Percentiles rank a stretch among this genome's conserved stretches.
phyloP scores from a whole-genome alignment of 768 basidiomycete species.

The Peribolospora kevripleyi region DNA sequence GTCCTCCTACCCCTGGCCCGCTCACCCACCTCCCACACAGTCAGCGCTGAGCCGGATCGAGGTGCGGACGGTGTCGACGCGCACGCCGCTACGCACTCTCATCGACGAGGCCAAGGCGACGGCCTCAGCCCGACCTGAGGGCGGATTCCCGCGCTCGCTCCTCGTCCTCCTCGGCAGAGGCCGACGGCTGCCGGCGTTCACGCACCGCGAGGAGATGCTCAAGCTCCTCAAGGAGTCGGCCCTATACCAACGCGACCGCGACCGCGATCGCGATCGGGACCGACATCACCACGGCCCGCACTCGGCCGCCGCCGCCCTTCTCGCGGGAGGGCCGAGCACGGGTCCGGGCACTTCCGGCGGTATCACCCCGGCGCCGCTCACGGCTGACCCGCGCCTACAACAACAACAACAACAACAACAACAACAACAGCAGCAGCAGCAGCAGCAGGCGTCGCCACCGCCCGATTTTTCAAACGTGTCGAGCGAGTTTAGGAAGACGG shows the following conservation, averaged over 20 bases:
- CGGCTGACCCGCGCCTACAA: too few species aligned
- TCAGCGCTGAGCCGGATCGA: background rate
- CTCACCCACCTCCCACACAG: conserved; percentile 22
- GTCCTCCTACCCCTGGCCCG: conserved; percentile 33
- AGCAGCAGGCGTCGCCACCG: too few species aligned
- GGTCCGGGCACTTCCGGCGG: too few species aligned
- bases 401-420: too few species aligned
- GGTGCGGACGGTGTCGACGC: conserved; percentile 38
- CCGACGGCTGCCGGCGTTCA: conserved; percentile 30
- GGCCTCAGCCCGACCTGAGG: too few species aligned
- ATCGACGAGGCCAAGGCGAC: too few species aligned
- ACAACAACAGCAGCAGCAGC: too few species aligned
- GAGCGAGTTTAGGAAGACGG: conserved; percentile 45
- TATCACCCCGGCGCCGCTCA: too few species aligned
- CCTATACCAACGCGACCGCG: conserved; percentile 18
- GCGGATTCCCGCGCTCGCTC: too few species aligned
- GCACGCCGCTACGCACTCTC: conserved; percentile 28
- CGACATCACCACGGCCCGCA: too few species aligned
- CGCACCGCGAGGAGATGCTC: conserved; percentile 38
- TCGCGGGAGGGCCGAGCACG: too few species aligned
- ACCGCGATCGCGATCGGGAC: conserved; percentile 14
- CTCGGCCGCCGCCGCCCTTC: too few species aligned
- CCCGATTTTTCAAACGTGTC: background rate
- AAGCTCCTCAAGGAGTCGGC: conserved; percentile 35
- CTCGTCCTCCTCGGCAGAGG: background rate